These are phyloP conservation scores for Penicillium lividum DNA, from an alignment of 495 filamentous ascomycete genomes.

Conservation along the genomic window DNA sequence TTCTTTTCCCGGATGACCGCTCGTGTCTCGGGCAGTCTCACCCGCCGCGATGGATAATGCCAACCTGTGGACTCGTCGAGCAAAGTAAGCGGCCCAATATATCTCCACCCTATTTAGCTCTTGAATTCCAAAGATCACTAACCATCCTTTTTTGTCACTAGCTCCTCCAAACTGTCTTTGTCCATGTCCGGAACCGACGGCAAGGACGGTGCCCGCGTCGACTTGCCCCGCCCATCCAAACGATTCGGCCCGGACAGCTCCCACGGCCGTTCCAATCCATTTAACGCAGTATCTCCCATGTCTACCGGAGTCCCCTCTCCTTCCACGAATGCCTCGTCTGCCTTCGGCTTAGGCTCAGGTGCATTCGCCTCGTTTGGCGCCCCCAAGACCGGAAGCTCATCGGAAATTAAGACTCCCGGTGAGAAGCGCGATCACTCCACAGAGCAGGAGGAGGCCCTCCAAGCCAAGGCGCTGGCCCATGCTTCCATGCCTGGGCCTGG, in stretches of 20 bases:
- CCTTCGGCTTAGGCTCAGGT: constrained; percentile 91
- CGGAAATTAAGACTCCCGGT: constrained; percentile 70
- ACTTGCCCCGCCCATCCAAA: constrained; percentile 68
- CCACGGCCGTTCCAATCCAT: constrained; percentile 81
- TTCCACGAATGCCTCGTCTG: constrained; percentile 81
- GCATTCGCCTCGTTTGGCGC: constrained; percentile 97
- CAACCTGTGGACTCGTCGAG: constrained; percentile 86
- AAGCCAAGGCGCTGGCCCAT: constrained; percentile 43
- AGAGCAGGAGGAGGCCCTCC: constrained; percentile 59
- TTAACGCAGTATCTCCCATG: constrained; percentile 75
- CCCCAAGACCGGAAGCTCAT: constrained; percentile 81
- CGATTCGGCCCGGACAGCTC: constrained; percentile 76
- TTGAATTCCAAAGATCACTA: constrained; percentile 1
- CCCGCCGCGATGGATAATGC: constrained; percentile 61
- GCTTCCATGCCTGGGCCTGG: constrained; percentile 39
- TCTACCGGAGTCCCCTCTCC: constrained; percentile 77
- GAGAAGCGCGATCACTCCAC: constrained; percentile 62
- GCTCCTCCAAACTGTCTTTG: constrained; percentile 86
- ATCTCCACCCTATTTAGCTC: background rate
- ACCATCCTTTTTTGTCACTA: constrained; percentile 31
- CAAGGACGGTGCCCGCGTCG: constrained; percentile 62
- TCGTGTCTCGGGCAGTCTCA: constrained; percentile 43
- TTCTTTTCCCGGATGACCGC: constrained; percentile 42
- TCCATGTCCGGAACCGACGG: constrained; percentile 66
- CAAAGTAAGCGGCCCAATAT: constrained; percentile 64